Base-by-base conservation (phyloP, 192 early-diverging fungal genomes). In the Coemansia sp. region DNA sequence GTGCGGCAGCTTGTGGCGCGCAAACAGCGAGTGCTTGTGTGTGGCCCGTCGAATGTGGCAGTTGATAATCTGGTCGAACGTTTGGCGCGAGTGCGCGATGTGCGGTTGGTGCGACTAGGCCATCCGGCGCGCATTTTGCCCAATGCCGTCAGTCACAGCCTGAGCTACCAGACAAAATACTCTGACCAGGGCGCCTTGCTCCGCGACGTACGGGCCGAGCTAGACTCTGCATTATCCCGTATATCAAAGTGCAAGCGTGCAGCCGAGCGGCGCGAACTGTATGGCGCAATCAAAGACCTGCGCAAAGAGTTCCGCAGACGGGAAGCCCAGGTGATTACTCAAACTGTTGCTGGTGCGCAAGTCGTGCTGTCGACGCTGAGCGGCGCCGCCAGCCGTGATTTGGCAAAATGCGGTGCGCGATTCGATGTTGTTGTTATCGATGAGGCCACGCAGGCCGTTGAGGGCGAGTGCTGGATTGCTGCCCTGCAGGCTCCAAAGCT, bases 341-440 rank as follows among this genome's bases (percentile, higher is more conserved):
- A 84, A 6, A 67, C 90, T 0, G 71, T 95, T 6, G 65, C 67
- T 19, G 77, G 71, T 14, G 80, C 90, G 3, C 74, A 84, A 16
- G 91, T 95, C 2, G 88, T 95, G 16, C 67, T 95, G 48, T 68
- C 87, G 10, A 97, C 95, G 0, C 62, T 97, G 51, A 90, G 88
- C 61, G 94, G 93, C 5, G 83, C 85, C 6, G 89, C 72, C 1
- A 63, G 77, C 14, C 77, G 60, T 3, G 64, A 71, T 11, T 22
- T 80, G 29, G 43, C 52, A 10, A 48, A 75, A 80, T 8, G 65
- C 87, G 11, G 14, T 12, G 41, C 41, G 3, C 26, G 84, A 35
- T 97, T 94, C 72, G 94, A 95, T 68, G 85, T 88, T 0, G 89
- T 93, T 0, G 74, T 97, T 21, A 91, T 97, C 53, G 95, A 97